Percentiles rank a stretch among this genome's conserved stretches.
These are phyloP conservation scores for Podaxis carcinomalis DNA, from an alignment of 768 basidiomycete genomes.

Conservation along the genomic window DNA sequence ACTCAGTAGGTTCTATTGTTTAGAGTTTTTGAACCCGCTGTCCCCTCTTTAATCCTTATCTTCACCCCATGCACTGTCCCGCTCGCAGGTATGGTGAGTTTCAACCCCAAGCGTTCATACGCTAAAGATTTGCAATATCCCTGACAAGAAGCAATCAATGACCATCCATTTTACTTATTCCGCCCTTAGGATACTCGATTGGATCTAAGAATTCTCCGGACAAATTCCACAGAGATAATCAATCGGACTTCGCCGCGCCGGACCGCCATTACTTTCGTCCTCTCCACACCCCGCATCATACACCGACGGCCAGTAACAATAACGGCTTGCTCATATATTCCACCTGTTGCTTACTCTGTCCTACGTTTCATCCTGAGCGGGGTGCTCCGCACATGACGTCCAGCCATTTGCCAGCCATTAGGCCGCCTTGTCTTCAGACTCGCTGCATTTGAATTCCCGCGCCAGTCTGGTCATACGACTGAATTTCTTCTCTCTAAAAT, in stretches of 20 bases:
- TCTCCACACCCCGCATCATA: not conserved
- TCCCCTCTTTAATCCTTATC: not conserved
- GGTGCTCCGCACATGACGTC: not conserved
- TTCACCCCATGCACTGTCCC: not conserved
- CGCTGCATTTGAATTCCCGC: not conserved
- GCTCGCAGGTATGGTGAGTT: not conserved
- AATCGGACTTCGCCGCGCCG: not conserved
- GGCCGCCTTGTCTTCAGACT: not conserved
- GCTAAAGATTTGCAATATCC: not conserved
- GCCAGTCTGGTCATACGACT: not conserved
- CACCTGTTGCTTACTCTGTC: not conserved
- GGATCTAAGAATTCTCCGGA: not conserved
- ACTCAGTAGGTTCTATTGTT: not conserved
- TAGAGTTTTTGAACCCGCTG: not conserved
- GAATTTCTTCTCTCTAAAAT: constrained; percentile 4
- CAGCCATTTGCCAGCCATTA: not conserved
- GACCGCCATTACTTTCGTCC: not conserved
- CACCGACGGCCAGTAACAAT: not conserved
- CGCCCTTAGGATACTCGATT: not conserved
- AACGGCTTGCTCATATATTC: not conserved
- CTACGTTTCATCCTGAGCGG: not conserved
- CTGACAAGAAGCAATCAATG: not conserved
- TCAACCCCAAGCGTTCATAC: not conserved
- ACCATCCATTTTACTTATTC: not conserved
- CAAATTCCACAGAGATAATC: not conserved